Evolutionary conservation across 2,329 filamentous ascomycete genomes (phyloP), one percentile per base, ranked within the genome.

Genomic region (Aspergillus japonicus): DNA sequence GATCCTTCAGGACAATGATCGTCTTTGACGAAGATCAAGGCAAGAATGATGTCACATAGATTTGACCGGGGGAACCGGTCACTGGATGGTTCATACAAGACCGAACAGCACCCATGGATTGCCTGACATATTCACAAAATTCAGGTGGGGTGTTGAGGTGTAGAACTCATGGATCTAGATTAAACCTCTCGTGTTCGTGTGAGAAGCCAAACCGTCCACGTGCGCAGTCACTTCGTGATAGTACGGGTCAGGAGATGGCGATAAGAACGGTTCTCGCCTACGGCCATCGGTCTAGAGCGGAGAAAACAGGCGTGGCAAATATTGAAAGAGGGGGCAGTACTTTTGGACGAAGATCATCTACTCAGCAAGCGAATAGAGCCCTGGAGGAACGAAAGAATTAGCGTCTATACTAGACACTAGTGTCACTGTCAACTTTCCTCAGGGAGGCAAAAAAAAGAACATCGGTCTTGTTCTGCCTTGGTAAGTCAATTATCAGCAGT

Each of bases 11-110:
- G 53, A 21, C 26, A 44, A 29, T 14, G 42, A 50, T 44, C 39
- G 24, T 24, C 23, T 21, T 55, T 55, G 21, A 55, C 53, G 52
- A 8, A 29, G 23, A 47, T 44, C 44, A 29, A 48, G 42, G 26
- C 42, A 55, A 48, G 42, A 31, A 55, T 55, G 53, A 55, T 55
- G 53, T 55, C 53, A 55, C 52, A 47, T 19, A n/a, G 14, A 21
- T 16, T 24, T 5, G n/a, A 31, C 42, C 26, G 42, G 42, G 24
- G 23, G 12, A n/a, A 16, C 53, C 53, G 44, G 53, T 55, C 24
- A 48, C 39, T 29, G 42, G 24, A 16, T 44, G 53, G 47, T 44
- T 31, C 47, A 21, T 24, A 24, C 26, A 55, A 48, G 53, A 31
- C 29, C 47, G 10, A n/a, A 7, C 42, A n/a, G 11, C 31, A 23